These are phyloP conservation scores for Phytophthora fragariae DNA, from an alignment of 352 stramenopile genomes.

Conservation along the genomic window DNA sequence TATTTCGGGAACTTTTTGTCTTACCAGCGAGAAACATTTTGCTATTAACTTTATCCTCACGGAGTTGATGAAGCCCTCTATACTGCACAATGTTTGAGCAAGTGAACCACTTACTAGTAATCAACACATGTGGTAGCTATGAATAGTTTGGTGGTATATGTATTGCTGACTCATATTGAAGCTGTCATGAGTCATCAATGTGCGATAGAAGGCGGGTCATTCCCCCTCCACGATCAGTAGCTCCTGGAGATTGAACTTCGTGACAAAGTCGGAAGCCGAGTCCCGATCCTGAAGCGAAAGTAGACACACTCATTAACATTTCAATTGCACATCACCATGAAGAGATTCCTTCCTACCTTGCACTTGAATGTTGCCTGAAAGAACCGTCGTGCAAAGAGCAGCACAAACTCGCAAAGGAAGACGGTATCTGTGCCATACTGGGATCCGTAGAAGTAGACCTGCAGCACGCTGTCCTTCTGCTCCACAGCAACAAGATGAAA, in stretches of 20 bases:
- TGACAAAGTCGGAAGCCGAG: slow-evolving; percentile 65
- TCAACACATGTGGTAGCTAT: too few species aligned
- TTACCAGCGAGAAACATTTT: neutral
- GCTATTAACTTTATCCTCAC: too few species aligned
- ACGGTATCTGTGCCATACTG: slow-evolving; percentile 53
- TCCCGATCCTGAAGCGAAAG: slow-evolving; percentile 48
- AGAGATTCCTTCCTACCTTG: slow-evolving; percentile 44
- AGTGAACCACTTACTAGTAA: too few species aligned
- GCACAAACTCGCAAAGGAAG: slow-evolving; percentile 83
- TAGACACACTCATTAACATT: neutral
- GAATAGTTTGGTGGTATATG: neutral
- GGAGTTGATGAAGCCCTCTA: too few species aligned
- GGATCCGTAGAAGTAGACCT: slow-evolving; percentile 75
- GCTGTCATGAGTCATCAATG: slow-evolving; percentile 5
- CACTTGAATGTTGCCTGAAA: slow-evolving; percentile 89
- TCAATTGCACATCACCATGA: neutral
- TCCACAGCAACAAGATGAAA: slow-evolving; percentile 71
- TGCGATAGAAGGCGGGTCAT: slow-evolving; percentile 4
- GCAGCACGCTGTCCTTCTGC: slow-evolving; percentile 61
- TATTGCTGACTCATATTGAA: neutral
- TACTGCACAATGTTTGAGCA: too few species aligned
- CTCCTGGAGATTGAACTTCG: slow-evolving; percentile 77
- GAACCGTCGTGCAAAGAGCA: slow-evolving; percentile 75
- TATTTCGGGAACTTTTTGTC: neutral
- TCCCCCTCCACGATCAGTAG: slow-evolving; percentile 52